Evolutionary conservation across 345 rosid genomes (phyloP), one percentile per base, ranked within the genome.

Genomic region (Luvunga scandens): DNA sequence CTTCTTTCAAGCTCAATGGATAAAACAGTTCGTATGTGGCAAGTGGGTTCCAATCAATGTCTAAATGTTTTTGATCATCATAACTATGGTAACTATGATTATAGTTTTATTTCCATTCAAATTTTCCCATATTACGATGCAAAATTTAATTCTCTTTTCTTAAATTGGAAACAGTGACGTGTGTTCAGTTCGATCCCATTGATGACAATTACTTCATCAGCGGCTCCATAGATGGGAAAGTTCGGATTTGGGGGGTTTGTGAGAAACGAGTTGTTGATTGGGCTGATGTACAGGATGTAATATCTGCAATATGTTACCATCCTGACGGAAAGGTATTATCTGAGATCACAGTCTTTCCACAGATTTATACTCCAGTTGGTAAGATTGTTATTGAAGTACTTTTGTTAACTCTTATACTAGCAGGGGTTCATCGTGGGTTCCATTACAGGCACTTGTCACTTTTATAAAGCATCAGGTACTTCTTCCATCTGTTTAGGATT

Each of bases 141-240:
- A 28, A 69, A 67, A 56, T 71, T 73, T 80, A 69, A 75, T 56
- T 56, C 25, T 36, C 67, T 33, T 63, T 24, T 75, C 27, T 74
- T 72, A 59, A 34, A 59, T 69, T 83, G 79, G 71, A 69, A 79
- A 79, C 97, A 95, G 99, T 95, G 80, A 92, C 98, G 33, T 95
- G 98, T 68, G 83, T 95, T 79, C 91, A 95, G 38, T 93, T 95
- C 87, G 88, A 90, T 84, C 98, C 99, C 27, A 67, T 77, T 38
- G 81, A 92, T 69, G 87, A 93, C 66, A 89, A 88, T 77, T 77
- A 85, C 85, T 95, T 95, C 86, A 72, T 91, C 82, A 93, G 94
- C 57, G 98, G 99, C 74, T 95, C 94, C 3, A 89, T 93, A 21
- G 99, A 95, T 83, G 99, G 99, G 62, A 95, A 92, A 86, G 98